A percentile compares a stretch with the other conserved stretches of the same genome.
Evolutionary conservation across 1,284 basidiomycete genomes (phyloP).

Genomic region (Mycena citricolor): DNA sequence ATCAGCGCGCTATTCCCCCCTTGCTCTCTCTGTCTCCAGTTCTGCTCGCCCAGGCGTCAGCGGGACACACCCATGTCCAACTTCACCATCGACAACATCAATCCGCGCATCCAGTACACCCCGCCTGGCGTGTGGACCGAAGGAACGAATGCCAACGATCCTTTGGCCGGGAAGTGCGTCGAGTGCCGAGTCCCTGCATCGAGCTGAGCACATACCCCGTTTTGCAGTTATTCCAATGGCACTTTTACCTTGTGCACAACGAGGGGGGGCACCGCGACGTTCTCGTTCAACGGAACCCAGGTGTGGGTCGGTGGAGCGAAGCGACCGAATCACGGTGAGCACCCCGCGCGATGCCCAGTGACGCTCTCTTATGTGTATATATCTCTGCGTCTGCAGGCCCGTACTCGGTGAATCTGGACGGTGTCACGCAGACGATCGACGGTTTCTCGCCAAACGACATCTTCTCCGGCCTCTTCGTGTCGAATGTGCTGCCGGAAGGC

Average conservation of each 20-base stretch:
- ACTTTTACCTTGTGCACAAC: conserved; percentile 25
- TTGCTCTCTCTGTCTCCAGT: too few species aligned
- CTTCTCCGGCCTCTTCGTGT: conserved; percentile 12
- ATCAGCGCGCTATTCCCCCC: too few species aligned
- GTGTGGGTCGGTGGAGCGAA: conserved; percentile 37
- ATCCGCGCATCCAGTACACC: conserved; percentile 14
- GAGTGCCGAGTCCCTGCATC: too few species aligned
- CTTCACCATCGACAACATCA: conserved; percentile 20
- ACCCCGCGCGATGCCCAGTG: too few species aligned
- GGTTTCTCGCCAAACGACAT: conserved; percentile 6
- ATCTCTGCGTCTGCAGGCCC: conserved; percentile 13
- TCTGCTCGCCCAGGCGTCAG: too few species aligned
- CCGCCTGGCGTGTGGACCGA: conserved; percentile 13
- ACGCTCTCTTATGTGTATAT: too few species aligned
- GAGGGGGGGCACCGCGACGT: conserved; percentile 25
- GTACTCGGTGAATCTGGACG: conserved; percentile 19
- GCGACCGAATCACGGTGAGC: conserved; percentile 34
- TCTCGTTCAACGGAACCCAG: conserved; percentile 39
- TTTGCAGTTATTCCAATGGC: conserved; percentile 18
- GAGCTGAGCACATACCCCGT: too few species aligned
- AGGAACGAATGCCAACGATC: conserved; percentile 4
- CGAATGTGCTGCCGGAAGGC: conserved; percentile 6
- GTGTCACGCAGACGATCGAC: conserved; percentile 8
- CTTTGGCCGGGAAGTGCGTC: conserved; percentile 7
- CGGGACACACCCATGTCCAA: too few species aligned